Evolutionary conservation across 2,329 filamentous ascomycete genomes (phyloP), one percentile per base, ranked within the genome.

Genomic region (Nigrospora oryzae): DNA sequence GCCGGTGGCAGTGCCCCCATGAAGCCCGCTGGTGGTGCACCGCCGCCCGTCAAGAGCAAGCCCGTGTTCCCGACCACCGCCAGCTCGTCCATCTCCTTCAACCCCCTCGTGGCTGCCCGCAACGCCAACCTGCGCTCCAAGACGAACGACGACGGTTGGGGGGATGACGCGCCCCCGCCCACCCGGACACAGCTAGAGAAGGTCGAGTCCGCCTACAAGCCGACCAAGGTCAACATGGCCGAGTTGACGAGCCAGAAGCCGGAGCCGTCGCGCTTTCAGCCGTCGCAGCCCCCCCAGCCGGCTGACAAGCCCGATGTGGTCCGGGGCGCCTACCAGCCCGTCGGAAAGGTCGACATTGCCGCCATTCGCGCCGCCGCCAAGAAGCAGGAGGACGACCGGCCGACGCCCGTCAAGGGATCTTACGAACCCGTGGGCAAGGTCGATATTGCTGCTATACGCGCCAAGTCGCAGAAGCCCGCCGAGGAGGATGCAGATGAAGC

Each of bases 361-460:
- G 90, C 89, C 34, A 85, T 98, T 53, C 81, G 93, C 51, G 83
- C 74, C 62, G 88, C 77, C 70, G 89, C 67, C 59, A 83, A 73
- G 71, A 83, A 71, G 56, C 73, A 63, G 64, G 75, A 75, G 38
- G 89, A 96, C 58, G 86, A 95, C 53, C 77, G 89, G 45, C 93
- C 93, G 4, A 79, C 84, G 1, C 78, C 81, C 5, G 87, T 97
- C 16, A 97, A 95, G 67, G 93, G 93, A 36, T 79, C 90, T 19
- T 98, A 98, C 60, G 86, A 97, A 64, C 93, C 93, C 2, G 74
- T 97, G 16, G 93, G 93, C 39, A 97, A 96, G 68, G 91, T 98
- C 11, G 93, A 98, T 55, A 97, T 98, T 64, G 88, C 88, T 37
- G 90, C 91, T 17, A 96, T 98, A 59, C 81, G 88, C 51, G 84